Percentiles rank a stretch among this genome's conserved stretches.
Evolutionary conservation across 2,329 filamentous ascomycete genomes (phyloP).

Genomic region (Pyrenophora graminea): DNA sequence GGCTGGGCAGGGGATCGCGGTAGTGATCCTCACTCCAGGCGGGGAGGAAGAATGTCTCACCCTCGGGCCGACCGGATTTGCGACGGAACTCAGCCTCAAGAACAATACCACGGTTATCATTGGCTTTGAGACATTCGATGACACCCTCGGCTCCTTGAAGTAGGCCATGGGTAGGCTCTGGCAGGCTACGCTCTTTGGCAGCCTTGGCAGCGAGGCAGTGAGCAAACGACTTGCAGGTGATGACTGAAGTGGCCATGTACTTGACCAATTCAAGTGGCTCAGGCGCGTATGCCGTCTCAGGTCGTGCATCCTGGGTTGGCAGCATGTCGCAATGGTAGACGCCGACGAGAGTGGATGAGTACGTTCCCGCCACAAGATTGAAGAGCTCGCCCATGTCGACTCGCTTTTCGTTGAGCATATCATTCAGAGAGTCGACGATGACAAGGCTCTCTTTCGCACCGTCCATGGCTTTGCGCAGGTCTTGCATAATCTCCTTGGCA

Average conservation of each 20-base stretch:
- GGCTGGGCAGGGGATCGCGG: conserved; percentile 15
- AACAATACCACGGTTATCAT: conserved; percentile 65
- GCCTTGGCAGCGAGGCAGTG: conserved; percentile 75
- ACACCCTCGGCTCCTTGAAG: conserved; percentile 78
- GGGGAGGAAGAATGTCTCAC: conserved; percentile 67
- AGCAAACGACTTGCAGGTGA: conserved; percentile 72
- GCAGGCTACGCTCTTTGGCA: conserved; percentile 75
- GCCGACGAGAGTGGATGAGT: conserved; percentile 70
- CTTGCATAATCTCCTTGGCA: conserved; percentile 50
- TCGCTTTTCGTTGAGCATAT: conserved; percentile 51
- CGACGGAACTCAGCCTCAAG: conserved; percentile 85
- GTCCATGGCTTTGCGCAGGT: conserved; percentile 26
- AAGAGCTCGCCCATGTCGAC: conserved; percentile 62
- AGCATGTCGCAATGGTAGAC: conserved; percentile 85
- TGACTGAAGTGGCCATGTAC: conserved; percentile 86
- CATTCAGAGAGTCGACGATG: conserved; percentile 78
- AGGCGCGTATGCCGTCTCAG: conserved; percentile 49
- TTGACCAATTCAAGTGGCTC: conserved; percentile 70
- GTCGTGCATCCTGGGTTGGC: conserved; percentile 44
- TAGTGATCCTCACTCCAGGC: conserved; percentile 23
- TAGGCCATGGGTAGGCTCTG: conserved; percentile 78
- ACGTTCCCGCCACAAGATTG: conserved; percentile 72
- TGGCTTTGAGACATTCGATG: conserved; percentile 66
- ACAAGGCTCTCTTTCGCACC: conserved; percentile 58
- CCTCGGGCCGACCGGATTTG: conserved; percentile 76